These are phyloP conservation scores for Trichosporon asahii DNA, from an alignment of 1,284 basidiomycete species.

Conservation along the genomic window DNA sequence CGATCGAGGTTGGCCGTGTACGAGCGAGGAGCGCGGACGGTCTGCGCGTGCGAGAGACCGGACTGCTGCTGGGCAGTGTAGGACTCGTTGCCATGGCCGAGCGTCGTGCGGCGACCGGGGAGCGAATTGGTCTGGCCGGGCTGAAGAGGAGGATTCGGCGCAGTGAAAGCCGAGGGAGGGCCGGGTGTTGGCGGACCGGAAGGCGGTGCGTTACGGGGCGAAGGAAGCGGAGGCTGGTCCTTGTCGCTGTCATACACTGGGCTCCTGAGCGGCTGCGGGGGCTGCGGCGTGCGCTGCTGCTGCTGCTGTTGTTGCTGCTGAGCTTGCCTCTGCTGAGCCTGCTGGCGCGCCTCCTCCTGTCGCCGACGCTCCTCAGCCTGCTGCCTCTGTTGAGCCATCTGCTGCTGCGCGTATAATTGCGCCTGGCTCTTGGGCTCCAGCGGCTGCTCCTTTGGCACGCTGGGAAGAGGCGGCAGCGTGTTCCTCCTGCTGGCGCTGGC, in stretches of 20 bases:
- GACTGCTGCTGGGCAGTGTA: neutral
- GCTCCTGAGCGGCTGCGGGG: neutral
- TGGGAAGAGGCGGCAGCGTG: neutral
- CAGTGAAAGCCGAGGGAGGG: neutral
- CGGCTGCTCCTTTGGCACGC: neutral
- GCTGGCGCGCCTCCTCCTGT: neutral
- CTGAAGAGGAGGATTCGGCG: neutral
- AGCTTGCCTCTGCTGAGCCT: neutral
- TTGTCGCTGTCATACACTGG: neutral
- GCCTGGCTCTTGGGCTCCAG: neutral
- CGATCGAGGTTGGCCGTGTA: neutral
- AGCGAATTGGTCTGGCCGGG: neutral
- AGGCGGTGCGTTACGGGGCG: neutral
- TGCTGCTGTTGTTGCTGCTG: neutral
- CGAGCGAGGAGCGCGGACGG: neutral
- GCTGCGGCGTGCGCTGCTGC: neutral
- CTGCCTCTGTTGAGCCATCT: neutral
- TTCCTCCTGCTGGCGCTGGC: neutral
- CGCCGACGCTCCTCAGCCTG: neutral
- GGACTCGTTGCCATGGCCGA: neutral
- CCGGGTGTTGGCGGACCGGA: neutral
- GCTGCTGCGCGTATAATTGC: constrained; percentile 1
- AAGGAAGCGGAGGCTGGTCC: neutral
- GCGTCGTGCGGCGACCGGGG: neutral
- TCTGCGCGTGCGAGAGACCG: neutral